Conservation (phyloP, 2,329 filamentous ascomycete species). For the Biscogniauxia sp. region DNA sequence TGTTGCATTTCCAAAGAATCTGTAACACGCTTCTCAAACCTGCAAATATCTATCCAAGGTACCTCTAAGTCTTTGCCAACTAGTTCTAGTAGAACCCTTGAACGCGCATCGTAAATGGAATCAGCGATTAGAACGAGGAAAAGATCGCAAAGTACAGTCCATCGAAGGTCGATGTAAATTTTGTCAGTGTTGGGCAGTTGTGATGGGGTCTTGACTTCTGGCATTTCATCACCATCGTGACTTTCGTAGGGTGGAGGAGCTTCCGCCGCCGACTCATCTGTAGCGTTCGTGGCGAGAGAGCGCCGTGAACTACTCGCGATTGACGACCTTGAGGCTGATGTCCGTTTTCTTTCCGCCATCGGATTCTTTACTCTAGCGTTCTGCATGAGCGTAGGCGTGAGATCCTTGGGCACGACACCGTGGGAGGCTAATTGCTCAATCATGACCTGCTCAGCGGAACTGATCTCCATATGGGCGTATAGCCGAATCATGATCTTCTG, state of each 20-base stretch:
- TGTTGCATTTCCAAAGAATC: slow-evolving; percentile 98
- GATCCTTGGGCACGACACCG: slow-evolving; percentile 78
- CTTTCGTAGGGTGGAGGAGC: slow-evolving; percentile 60
- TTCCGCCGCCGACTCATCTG: slow-evolving; percentile 47
- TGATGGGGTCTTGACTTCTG: slow-evolving; percentile 77
- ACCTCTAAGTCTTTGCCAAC: slow-evolving; percentile 80
- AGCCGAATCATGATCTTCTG: slow-evolving; percentile 97
- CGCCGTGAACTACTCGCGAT: slow-evolving; percentile 27
- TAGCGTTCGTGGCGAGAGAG: slow-evolving; percentile 26
- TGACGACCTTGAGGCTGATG: slow-evolving; percentile 23
- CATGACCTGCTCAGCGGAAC: slow-evolving; percentile 89
- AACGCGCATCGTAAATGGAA: slow-evolving; percentile 87
- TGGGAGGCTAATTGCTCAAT: slow-evolving; percentile 95
- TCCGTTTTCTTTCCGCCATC: slow-evolving; percentile 51
- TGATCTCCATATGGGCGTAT: slow-evolving; percentile 96
- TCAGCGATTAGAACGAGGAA: slow-evolving; percentile 97
- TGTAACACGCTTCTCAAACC: slow-evolving; percentile 95
- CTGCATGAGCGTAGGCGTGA: slow-evolving; percentile 83
- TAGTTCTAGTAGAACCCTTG: slow-evolving; percentile 76
- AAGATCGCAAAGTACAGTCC: slow-evolving; percentile 94
- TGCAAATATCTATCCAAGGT: slow-evolving; percentile 87
- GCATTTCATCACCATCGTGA: slow-evolving; percentile 67
- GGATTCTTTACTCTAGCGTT: slow-evolving; percentile 94
- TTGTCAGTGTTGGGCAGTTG: slow-evolving; percentile 78
- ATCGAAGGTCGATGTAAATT: slow-evolving; percentile 92